Evolutionary conservation across 306 rosid genomes (phyloP).

Genomic region (Astragalus glycyphyllos): DNA sequence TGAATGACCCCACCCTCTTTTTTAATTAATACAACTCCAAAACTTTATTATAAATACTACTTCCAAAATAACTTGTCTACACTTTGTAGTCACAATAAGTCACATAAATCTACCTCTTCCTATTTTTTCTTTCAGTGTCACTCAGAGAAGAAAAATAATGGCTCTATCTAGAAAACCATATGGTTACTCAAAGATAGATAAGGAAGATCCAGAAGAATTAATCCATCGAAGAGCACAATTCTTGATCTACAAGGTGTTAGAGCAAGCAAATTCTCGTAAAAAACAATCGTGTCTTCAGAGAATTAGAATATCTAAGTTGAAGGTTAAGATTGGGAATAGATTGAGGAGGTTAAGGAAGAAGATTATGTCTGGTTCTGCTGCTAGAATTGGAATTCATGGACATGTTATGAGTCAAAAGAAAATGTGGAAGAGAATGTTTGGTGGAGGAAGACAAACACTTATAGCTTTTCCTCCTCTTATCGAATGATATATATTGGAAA

Average conservation of each 20-base stretch:
- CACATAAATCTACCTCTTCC: too few species aligned
- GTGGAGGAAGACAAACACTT: slow-evolving; percentile 47
- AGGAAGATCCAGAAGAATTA: slow-evolving; percentile 78
- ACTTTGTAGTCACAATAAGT: not conserved
- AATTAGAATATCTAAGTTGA: slow-evolving; percentile 71
- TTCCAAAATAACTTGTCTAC: slow-evolving; percentile 18
- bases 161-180: slow-evolving; percentile 39
- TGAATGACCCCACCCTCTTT: slow-evolving; percentile 45
- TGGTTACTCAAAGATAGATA: slow-evolving; percentile 68
- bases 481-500: slow-evolving; percentile 19
- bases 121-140: too few species aligned
- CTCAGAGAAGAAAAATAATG: slow-evolving; percentile 40
- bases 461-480: slow-evolving; percentile 53
- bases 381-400: slow-evolving; percentile 57
- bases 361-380: slow-evolving; percentile 47
- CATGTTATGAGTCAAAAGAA: slow-evolving; percentile 56
- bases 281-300: slow-evolving; percentile 52
- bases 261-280: slow-evolving; percentile 55
- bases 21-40: slow-evolving; percentile 36
- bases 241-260: slow-evolving; percentile 74
- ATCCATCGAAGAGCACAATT: slow-evolving; percentile 76
- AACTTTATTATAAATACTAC: slow-evolving; percentile 47
- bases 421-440: slow-evolving; percentile 61
- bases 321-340: slow-evolving; percentile 76
- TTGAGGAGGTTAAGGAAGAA: slow-evolving; percentile 71